These are phyloP conservation scores for Populus simonii DNA, from an alignment of 345 rosid species.

Conservation along the genomic window DNA sequence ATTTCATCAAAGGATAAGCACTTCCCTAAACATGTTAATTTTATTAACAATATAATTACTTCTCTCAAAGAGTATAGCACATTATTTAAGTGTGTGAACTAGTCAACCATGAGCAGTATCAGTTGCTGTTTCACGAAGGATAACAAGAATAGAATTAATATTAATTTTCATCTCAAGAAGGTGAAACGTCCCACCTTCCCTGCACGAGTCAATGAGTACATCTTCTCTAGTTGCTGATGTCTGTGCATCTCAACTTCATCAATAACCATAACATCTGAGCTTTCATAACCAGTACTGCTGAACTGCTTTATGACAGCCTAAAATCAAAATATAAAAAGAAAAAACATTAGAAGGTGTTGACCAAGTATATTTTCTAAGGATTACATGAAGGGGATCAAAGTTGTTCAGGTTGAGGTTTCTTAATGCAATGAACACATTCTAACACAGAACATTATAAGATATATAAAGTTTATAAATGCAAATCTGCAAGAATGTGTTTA, in stretches of 20 bases:
- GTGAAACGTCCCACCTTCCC: slow-evolving; percentile 49
- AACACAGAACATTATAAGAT: not conserved
- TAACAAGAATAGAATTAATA: not conserved
- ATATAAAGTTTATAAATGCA: not conserved
- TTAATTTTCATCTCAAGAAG: not conserved
- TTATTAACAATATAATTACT: not conserved
- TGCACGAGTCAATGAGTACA: slow-evolving; percentile 76
- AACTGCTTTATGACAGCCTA: slow-evolving; percentile 98
- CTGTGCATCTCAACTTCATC: slow-evolving; percentile 94
- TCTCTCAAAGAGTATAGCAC: not conserved
- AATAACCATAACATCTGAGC: slow-evolving; percentile 80
- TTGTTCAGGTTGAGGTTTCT: not conserved
- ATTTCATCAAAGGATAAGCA: not conserved
- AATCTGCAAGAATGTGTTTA: not conserved
- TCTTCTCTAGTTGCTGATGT: slow-evolving; percentile 87
- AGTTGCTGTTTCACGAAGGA: not conserved
- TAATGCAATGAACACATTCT: not conserved
- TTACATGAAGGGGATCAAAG: not conserved
- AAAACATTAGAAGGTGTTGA: not conserved
- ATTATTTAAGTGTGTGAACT: not conserved
- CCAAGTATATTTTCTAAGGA: not conserved
- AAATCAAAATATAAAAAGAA: slow-evolving; percentile 19
- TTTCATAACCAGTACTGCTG: slow-evolving; percentile 81
- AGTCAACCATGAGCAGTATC: not conserved
- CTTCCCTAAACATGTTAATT: not conserved